Base-by-base conservation (phyloP, 2,329 filamentous ascomycete species). In the Hawksworthiomyces lignivorus region DNA sequence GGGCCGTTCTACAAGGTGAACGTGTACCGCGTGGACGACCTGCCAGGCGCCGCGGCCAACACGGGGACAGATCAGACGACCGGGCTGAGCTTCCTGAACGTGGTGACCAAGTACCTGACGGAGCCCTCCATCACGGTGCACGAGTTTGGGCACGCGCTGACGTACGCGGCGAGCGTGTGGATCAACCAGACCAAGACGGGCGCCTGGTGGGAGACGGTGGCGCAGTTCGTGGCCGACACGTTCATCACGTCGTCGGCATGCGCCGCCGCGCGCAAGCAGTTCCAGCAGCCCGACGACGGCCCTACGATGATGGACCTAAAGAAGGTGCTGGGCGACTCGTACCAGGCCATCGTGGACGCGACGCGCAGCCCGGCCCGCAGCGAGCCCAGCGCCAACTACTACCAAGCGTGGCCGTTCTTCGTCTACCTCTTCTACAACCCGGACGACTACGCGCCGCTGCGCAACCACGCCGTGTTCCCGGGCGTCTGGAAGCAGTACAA, bases 371-470 rank as follows among this genome's bases (percentile, higher is more conserved):
- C 41, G 17, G 41, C 41, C 28, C 22, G 36, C 21, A 35, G 41
- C 15, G 41, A 43, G 34, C 41, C 35, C 15, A 27, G 8, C 10
- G 69, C 63, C 11, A 73, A 73, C 54, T 68, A 72, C 51, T 73
- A 74, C 55, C 59, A 72, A 46, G 65, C 69, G 1, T 74, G 68
- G 68, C 70, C 70, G 0, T 70, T 73, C 47, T 52, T 73, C 24
- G 54, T 62, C 2, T 73, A 70, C 52, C 53, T 73, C 39, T 64
- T 65, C 29, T 62, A 67, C 48, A 73, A 73, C 52, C n/a, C n/a
- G n/a, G n/a, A n/a, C n/a, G n/a, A n/a, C n/a, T n/a, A n/a, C n/a
- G n/a, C n/a, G n/a, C n/a, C n/a, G n/a, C n/a, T n/a, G n/a, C n/a
- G n/a, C n/a, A n/a, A n/a, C n/a, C n/a, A n/a, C n/a, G n/a, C n/a